Evolutionary conservation across 495 filamentous ascomycete genomes (phyloP).

Genomic region (Aspergillus cristatus): DNA sequence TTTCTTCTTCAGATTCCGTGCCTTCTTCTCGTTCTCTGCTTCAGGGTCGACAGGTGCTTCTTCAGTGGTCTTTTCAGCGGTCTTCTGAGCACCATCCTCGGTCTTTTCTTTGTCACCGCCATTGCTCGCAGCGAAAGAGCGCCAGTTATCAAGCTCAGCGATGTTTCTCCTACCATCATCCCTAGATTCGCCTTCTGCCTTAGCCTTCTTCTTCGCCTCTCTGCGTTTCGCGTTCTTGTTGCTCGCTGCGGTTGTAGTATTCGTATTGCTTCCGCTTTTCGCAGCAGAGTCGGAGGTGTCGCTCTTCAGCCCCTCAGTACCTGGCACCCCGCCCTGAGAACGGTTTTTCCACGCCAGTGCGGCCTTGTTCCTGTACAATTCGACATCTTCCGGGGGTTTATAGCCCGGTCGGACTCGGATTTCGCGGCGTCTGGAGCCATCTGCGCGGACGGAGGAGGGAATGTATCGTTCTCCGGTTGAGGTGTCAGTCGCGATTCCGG

Average conservation of each 20-base stretch:
- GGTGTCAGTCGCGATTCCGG: constrained; percentile 70
- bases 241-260: constrained; percentile 41
- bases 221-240: constrained; percentile 93
- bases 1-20: constrained; percentile 90
- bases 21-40: constrained; percentile 85
- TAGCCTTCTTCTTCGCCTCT: constrained; percentile 83
- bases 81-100: constrained; percentile 4
- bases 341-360: constrained; percentile 81
- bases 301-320: constrained; percentile 53
- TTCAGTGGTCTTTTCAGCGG: constrained; percentile 19
- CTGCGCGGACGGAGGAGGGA: constrained; percentile 74
- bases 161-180: constrained; percentile 29
- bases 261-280: constrained; percentile 17
- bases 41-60: constrained; percentile 48
- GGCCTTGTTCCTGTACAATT: constrained; percentile 88
- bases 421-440: constrained; percentile 82
- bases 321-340: constrained; percentile 68
- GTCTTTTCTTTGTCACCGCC: constrained; percentile 16
- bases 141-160: constrained; percentile 23
- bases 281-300: constrained; percentile 25
- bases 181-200: constrained; percentile 34
- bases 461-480: constrained; percentile 75
- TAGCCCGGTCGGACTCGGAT: constrained; percentile 92
- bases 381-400: constrained; percentile 89
- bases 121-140: constrained; percentile 8